phyloP scores from a whole-genome alignment of 169 alveolate species.

The Cytauxzoon felis region DNA sequence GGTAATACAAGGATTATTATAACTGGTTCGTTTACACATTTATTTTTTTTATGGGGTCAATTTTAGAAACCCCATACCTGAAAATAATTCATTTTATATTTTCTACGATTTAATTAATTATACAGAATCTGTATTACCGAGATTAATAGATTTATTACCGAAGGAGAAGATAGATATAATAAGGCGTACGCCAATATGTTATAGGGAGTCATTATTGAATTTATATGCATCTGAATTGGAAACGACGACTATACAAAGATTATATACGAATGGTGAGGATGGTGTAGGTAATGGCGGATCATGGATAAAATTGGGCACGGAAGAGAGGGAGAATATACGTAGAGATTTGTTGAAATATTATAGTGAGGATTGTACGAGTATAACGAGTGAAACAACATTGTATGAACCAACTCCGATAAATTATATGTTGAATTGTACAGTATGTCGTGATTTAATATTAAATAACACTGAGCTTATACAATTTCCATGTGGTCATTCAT shows the following conservation, averaged over 20 bases:
- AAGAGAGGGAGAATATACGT: neutral
- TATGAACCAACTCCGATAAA: too few relatives aligned
- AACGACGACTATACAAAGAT: conserved; percentile 10
- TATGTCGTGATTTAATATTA: conserved; percentile 51
- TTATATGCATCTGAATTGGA: conserved; percentile 36
- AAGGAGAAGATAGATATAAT: conserved; percentile 11
- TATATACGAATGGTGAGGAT: neutral
- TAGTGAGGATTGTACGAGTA: neutral
- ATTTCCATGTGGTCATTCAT: conserved; percentile 68
- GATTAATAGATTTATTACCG: conserved; percentile 33
- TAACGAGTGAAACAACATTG: conserved; percentile 16
- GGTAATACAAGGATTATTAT: neutral
- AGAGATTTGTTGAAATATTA: neutral
- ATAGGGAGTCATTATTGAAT: conserved; percentile 29
- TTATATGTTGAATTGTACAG: too few relatives aligned
- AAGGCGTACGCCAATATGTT: conserved; percentile 40
- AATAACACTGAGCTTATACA: conserved; percentile 1
- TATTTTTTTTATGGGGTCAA: too few relatives aligned
- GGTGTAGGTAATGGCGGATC: neutral
- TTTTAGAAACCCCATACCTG: neutral
- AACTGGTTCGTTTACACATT: conserved; percentile 20
- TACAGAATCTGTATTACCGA: conserved; percentile 39
- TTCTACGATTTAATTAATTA: neutral
- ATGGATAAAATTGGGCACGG: neutral
- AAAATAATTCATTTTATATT: neutral